A percentile compares a stretch with the other conserved stretches of the same genome.
Evolutionary conservation across 257 asterid species (phyloP).

Genomic region (Penstemon eatonii): DNA sequence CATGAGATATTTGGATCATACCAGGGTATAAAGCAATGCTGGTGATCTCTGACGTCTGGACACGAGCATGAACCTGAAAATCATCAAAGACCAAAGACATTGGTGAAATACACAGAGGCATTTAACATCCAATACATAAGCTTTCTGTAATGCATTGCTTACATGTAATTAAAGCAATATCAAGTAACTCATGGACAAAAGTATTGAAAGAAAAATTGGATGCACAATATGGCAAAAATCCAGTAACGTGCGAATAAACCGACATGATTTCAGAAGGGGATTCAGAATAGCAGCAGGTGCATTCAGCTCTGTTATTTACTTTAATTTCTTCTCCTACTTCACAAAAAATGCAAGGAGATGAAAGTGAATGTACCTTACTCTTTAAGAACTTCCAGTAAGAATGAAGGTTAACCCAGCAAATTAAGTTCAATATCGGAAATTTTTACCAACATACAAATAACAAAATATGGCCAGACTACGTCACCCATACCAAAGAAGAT

Average conservation of each 20-base stretch:
- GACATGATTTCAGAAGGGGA: no score
- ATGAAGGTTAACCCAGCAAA: neutral
- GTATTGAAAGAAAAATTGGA: neutral
- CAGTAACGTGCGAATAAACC: neutral
- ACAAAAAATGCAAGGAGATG: constrained; percentile 1
- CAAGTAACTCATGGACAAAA: no score
- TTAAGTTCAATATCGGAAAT: neutral
- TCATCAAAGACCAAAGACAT: neutral
- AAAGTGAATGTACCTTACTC: neutral
- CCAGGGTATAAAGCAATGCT: constrained; percentile 66
- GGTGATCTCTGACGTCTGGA: constrained; percentile 59
- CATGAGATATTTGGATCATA: constrained; percentile 30
- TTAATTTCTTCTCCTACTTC: no score
- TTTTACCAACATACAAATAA: neutral
- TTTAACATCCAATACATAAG: neutral
- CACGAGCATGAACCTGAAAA: constrained; percentile 72
- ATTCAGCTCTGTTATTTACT: no score
- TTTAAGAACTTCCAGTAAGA: neutral
- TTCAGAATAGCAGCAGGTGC: no score
- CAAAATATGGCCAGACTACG: neutral
- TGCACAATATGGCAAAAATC: neutral
- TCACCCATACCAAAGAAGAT: no score
- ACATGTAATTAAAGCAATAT: no score
- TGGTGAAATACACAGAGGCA: neutral
- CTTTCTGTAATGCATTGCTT: no score